Evolutionary conservation across 2,329 filamentous ascomycete genomes (phyloP).

Genomic region (Scedosporium apiospermum): DNA sequence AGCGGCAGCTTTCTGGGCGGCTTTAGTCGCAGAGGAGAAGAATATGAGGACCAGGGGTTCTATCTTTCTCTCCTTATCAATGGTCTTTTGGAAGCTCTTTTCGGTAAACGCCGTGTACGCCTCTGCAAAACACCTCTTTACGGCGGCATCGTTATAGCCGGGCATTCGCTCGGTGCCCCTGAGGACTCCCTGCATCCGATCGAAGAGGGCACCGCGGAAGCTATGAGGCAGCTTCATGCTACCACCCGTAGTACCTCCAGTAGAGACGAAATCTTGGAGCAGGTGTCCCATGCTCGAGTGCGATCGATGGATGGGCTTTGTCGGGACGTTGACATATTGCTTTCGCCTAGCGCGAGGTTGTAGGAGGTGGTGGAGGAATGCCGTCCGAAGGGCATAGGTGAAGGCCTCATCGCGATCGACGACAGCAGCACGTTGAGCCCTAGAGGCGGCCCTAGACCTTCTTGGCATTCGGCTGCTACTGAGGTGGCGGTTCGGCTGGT

Average conservation of each 20-base stretch:
- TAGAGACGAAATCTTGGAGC: constrained; percentile 71
- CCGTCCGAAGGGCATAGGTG: constrained; percentile 79
- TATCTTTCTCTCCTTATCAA: constrained; percentile 88
- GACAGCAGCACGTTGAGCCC: constrained; percentile 36
- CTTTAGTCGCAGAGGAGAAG: constrained; percentile 88
- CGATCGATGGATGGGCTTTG: constrained; percentile 46
- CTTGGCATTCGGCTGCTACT: constrained; percentile 31
- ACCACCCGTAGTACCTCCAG: constrained; percentile 26
- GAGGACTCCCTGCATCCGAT: constrained; percentile 71
- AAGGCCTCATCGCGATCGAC: constrained; percentile 70
- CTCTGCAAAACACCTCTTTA: constrained; percentile 90
- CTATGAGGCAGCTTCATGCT: constrained; percentile 47
- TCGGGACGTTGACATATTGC: constrained; percentile 64
- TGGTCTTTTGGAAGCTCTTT: constrained; percentile 74
- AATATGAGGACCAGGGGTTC: constrained; percentile 94
- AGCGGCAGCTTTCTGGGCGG: constrained; percentile 62
- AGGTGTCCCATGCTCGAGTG: constrained; percentile 75
- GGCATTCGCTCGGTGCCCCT: constrained; percentile 74
- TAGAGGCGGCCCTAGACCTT: constrained; percentile 33
- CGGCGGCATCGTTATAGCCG: constrained; percentile 80
- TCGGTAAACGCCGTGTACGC: constrained; percentile 93
- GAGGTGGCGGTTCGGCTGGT: constrained; percentile 33
- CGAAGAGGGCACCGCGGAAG: constrained; percentile 46
- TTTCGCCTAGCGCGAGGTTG: constrained; percentile 84
- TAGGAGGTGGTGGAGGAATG: constrained; percentile 86